Conservation (phyloP, 768 basidiomycete species). For the Pleurotus sapidus region DNA sequence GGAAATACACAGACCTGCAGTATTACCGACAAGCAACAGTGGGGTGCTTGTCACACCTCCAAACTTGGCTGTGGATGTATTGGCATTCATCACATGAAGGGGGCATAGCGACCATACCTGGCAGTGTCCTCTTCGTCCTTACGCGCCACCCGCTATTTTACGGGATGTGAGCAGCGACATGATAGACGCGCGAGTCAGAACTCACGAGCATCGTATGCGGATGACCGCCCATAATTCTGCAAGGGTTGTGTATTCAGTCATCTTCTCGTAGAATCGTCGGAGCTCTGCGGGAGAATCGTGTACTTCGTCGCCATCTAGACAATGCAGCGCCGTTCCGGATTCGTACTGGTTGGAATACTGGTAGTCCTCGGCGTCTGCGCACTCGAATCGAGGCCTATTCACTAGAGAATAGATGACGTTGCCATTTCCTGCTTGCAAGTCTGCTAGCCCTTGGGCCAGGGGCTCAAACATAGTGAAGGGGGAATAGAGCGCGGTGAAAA, state of each 20-base stretch:
- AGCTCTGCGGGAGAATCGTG: constrained; percentile 23
- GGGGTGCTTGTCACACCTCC: constrained; percentile 28
- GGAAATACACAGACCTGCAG: constrained; percentile 10
- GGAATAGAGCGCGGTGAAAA: constrained; percentile 32
- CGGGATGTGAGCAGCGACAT: too few relatives aligned
- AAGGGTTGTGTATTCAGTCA: constrained; percentile 24
- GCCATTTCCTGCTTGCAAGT: constrained; percentile 29
- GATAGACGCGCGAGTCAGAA: too few relatives aligned
- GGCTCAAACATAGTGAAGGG: constrained; percentile 30
- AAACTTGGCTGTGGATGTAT: constrained; percentile 19
- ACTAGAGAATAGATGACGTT: constrained; percentile 19
- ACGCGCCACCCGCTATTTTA: constrained; percentile 20
- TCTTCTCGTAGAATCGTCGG: constrained; percentile 22
- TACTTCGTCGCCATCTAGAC: constrained; percentile 33
- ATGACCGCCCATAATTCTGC: constrained; percentile 27
- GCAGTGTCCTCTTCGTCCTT: constrained; percentile 18
- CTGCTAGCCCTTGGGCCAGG: constrained; percentile 33
- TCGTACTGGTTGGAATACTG: constrained; percentile 5
- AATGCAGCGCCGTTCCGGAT: constrained; percentile 20
- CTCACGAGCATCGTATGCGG: constrained; percentile 29
- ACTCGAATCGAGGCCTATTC: constrained; percentile 21
- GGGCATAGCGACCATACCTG: constrained; percentile 12
- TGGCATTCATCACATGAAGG: neutral
- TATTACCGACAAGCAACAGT: constrained; percentile 24
- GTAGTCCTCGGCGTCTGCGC: constrained; percentile 21